Evolutionary conservation across 2,329 filamentous ascomycete species (phyloP).

Genomic region (Xylariaceae sp.): DNA sequence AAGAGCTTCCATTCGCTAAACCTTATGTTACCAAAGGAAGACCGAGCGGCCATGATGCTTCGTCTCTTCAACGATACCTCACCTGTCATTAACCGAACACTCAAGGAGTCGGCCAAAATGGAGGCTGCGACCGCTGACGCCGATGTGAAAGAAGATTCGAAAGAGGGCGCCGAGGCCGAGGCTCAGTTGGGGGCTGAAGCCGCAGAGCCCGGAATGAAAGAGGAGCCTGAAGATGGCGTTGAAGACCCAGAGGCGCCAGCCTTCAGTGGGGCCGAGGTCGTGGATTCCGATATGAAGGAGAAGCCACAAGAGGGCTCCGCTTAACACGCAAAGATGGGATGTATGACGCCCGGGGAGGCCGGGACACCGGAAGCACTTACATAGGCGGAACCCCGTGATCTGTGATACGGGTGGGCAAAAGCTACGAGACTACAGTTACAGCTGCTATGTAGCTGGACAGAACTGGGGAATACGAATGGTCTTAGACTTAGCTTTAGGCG

Average conservation of each 20-base stretch:
- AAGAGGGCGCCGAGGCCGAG: constrained; percentile 30
- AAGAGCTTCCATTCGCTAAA: constrained; percentile 88
- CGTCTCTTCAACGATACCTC: constrained; percentile 86
- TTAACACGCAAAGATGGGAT: too few relatives aligned
- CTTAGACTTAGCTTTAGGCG: neutral
- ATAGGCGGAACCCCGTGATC: too few relatives aligned
- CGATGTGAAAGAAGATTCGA: constrained; percentile 33
- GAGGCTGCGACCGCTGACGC: constrained; percentile 31
- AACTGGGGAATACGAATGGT: neutral
- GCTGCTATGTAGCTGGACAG: neutral
- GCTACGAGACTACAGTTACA: too few relatives aligned
- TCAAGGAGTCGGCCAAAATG: constrained; percentile 45
- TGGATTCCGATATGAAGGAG: neutral
- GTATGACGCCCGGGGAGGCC: too few relatives aligned
- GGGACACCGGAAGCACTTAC: too few relatives aligned
- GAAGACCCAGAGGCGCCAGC: neutral
- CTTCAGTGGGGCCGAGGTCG: neutral
- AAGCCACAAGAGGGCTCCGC: neutral
- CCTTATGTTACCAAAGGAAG: constrained; percentile 97
- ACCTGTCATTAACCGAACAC: constrained; percentile 67
- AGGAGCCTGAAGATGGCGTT: constrained; percentile 3
- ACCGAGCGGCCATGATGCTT: constrained; percentile 85
- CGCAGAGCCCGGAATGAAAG: constrained; percentile 15
- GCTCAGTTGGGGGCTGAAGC: constrained; percentile 30
- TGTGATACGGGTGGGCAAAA: too few relatives aligned